A percentile compares a stretch with the other conserved stretches of the same genome.
Evolutionary conservation across 2,329 filamentous ascomycete genomes (phyloP).

Genomic region (Curvularia verruculosa): DNA sequence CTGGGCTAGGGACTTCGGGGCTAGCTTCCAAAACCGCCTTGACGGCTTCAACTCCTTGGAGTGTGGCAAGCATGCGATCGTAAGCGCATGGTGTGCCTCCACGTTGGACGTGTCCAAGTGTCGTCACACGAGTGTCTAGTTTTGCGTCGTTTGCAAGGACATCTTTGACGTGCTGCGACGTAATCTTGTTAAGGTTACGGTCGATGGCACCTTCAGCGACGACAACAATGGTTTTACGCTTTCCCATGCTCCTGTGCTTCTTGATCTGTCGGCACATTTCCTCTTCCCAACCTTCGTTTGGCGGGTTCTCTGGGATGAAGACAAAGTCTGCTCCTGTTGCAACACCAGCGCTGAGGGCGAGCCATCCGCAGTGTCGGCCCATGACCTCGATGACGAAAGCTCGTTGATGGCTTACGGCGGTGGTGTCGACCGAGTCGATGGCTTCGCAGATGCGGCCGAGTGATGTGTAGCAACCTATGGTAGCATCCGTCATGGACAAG

Average conservation of each 20-base stretch:
- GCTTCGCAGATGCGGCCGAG: constrained; percentile 92
- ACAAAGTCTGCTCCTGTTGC: constrained; percentile 95
- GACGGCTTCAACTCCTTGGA: constrained; percentile 66
- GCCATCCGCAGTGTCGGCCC: constrained; percentile 97
- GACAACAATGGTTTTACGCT: constrained; percentile 97
- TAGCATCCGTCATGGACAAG: constrained; percentile 94
- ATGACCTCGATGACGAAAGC: constrained; percentile 97
- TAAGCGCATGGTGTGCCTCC: constrained; percentile 92
- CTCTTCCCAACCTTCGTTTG: constrained; percentile 80
- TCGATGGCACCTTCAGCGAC: constrained; percentile 86
- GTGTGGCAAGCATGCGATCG: constrained; percentile 88
- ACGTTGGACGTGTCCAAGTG: constrained; percentile 95
- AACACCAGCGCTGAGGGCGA: constrained; percentile 94
- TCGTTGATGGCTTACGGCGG: constrained; percentile 89
- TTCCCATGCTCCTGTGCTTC: constrained; percentile 84
- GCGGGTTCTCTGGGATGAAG: constrained; percentile 94
- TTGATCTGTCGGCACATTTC: constrained; percentile 39
- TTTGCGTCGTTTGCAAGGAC: constrained; percentile 81
- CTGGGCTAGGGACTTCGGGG: constrained; percentile 86
- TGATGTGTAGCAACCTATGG: constrained; percentile 95
- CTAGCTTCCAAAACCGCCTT: constrained; percentile 55
- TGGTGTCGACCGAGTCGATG: constrained; percentile 96
- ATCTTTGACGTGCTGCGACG: constrained; percentile 79
- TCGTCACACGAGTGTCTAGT: constrained; percentile 92
- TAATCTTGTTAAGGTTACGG: constrained; percentile 80